A percentile compares a stretch with the other conserved stretches of the same genome.
These are phyloP conservation scores for Pleomassaria siparia DNA, from an alignment of 2,329 filamentous ascomycete genomes.

Conservation along the genomic window DNA sequence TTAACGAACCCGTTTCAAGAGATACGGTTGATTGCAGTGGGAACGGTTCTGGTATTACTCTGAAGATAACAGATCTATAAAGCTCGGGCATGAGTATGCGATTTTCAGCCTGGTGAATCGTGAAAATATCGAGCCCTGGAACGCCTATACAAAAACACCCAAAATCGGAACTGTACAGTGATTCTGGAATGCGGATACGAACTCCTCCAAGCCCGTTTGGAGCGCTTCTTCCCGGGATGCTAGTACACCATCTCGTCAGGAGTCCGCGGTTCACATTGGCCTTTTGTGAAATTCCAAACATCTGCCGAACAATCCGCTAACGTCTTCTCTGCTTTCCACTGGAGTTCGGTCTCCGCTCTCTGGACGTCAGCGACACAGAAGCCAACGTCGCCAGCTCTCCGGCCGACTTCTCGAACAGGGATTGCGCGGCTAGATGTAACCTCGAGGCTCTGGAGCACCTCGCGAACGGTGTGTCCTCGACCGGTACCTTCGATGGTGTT, in stretches of 20 bases:
- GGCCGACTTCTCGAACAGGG: constrained; percentile 39
- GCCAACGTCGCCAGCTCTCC: constrained; percentile 46
- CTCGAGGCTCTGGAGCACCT: constrained; percentile 45
- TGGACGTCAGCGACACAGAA: constrained; percentile 44
- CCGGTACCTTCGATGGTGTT: constrained; percentile 39
- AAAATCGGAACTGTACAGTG: constrained; percentile 13
- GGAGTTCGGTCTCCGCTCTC: constrained; percentile 42
- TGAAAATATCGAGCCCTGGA: constrained; percentile 13
- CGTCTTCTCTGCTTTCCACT: constrained; percentile 42
- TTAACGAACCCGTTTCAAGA: background rate
- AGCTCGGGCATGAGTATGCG: constrained; percentile 11
- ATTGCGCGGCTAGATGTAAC: constrained; percentile 38
- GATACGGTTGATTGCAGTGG: constrained; percentile 8
- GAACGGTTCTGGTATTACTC: constrained; percentile 10
- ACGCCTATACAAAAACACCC: constrained; percentile 18
- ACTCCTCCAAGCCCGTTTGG: background rate
- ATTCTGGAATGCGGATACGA: constrained; percentile 9
- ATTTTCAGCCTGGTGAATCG: constrained; percentile 9
- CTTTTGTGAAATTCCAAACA: constrained; percentile 44
- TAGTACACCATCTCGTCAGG: constrained; percentile 16
- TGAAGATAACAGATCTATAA: constrained; percentile 20
- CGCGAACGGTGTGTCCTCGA: constrained; percentile 46
- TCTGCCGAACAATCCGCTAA: constrained; percentile 42
- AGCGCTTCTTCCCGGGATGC: constrained; percentile 2
- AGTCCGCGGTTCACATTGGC: constrained; percentile 19